Evolutionary conservation across 768 basidiomycete species (phyloP), one percentile per base, ranked within the genome.

Genomic region (Suillus hirtellus): DNA sequence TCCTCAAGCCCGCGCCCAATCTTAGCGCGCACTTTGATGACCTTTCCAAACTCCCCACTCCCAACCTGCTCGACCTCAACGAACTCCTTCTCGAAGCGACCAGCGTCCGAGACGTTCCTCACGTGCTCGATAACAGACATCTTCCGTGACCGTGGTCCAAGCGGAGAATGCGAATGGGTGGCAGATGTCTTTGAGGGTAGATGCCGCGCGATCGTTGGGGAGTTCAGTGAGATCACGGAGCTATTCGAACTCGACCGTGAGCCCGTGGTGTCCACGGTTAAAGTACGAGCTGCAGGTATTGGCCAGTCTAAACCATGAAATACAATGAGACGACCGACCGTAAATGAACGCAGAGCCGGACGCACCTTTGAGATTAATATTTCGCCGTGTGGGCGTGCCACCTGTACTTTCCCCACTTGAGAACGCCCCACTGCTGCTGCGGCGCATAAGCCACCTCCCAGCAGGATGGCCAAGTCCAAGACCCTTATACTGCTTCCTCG

Each of bases 31-130:
- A 89, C 93, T 77, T 91, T 93, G 78, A 94, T 90, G 21, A 95
- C 96, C 70, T 90, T 90, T 31, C 95, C 95, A 76, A 98, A 99
- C 72, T 94, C 93, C 15, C 96, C 96, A 59, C 88, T 89, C 6
- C 96, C 96, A 12, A 98, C 81, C 69, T 89, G 86, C 62, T 91
- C 90, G 47, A 94, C 78, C 69, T 92, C 86, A 10, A 86, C 80
- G 72, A 95, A 98, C 50, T 93, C 87, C 64, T 83, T 86, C 71
- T 92, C 90, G 64, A 96, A 95, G 58, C 84, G 84, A 21, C 89
- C 87, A 10, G 81, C 84, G 55, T 86, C 82, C 59, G 74, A 71
- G 60, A 78, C 77, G 70, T 55, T 79, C 60, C 6, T 31, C 59
- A 49, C 67, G 61, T 65, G 64, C 4, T 63, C 67, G 19, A 62